These are phyloP conservation scores for Teratosphaeria destructans DNA, from an alignment of 2,329 filamentous ascomycete species.

Conservation along the genomic window DNA sequence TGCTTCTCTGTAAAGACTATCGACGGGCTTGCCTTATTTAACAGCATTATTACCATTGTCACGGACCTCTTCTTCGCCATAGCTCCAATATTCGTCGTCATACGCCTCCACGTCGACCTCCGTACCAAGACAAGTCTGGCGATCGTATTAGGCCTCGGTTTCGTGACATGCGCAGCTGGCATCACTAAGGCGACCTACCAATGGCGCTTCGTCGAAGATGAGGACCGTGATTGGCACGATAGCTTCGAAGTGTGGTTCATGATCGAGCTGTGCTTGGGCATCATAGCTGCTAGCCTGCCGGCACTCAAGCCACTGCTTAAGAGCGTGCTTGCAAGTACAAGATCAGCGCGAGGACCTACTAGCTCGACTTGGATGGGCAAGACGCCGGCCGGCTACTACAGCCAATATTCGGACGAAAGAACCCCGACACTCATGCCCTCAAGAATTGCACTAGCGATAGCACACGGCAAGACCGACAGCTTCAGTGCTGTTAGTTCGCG, in stretches of 20 bases:
- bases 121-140: conserved; percentile 32
- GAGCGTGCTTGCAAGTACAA: conserved; percentile 9
- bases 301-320: conserved; percentile 11
- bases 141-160: conserved; percentile 28
- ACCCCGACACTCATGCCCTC: not conserved
- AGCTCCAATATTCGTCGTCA: conserved; percentile 34
- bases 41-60: conserved; percentile 33
- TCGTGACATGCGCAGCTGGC: conserved; percentile 33
- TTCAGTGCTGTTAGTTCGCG: not conserved
- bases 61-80: conserved; percentile 33
- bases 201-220: conserved; percentile 24
- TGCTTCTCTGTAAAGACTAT: conserved; percentile 35
- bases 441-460: not conserved
- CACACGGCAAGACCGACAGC: not conserved
- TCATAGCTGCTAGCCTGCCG: conserved; percentile 3
- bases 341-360: not conserved
- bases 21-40: conserved; percentile 37
- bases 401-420: not conserved
- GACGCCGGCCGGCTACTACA: not conserved
- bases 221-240: conserved; percentile 29
- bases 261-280: conserved; percentile 36
- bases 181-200: conserved; percentile 35
- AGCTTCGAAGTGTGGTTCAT: conserved; percentile 36
- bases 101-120: conserved; percentile 33
- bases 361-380: not conserved